Evolutionary conservation across 2,329 filamentous ascomycete genomes (phyloP).

Genomic region (Stemphylium vesicarium): DNA sequence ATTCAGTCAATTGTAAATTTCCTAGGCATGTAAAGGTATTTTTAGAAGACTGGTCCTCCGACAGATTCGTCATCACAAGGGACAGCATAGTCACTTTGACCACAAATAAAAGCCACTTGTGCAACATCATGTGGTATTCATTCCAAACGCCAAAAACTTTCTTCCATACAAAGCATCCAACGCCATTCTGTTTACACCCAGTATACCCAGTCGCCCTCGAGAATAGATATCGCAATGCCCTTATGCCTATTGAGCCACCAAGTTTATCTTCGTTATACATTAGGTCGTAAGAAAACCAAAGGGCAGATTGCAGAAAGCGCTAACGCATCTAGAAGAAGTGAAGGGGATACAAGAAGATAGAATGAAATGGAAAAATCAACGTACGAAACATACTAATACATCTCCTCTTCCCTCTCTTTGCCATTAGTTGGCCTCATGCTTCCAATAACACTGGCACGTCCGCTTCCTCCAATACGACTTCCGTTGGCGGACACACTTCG

Average conservation of each 20-base stretch:
- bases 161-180: neutral
- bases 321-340: conserved; percentile 8
- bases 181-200: neutral
- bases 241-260: neutral
- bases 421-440: conserved; percentile 21
- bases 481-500: conserved; percentile 25
- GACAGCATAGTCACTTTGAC: too few species aligned
- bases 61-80: too few species aligned
- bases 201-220: neutral
- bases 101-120: too few species aligned
- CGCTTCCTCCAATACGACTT: conserved; percentile 25
- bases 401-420: conserved; percentile 21
- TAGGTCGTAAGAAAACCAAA: conserved; percentile 11
- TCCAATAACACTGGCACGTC: conserved; percentile 28
- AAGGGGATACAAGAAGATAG: neutral
- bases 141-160: neutral
- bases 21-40: too few species aligned
- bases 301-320: neutral
- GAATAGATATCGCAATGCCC: neutral
- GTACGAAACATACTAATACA: conserved; percentile 30
- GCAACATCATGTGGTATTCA: neutral
- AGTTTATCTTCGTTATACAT: conserved; percentile 14
- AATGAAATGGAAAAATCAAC: neutral
- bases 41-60: too few species aligned
- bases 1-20: too few species aligned